A percentile compares a stretch with the other conserved stretches of the same genome.
These are phyloP conservation scores for Lotus japonicus DNA, from an alignment of 306 rosid genomes.

Conservation along the genomic window DNA sequence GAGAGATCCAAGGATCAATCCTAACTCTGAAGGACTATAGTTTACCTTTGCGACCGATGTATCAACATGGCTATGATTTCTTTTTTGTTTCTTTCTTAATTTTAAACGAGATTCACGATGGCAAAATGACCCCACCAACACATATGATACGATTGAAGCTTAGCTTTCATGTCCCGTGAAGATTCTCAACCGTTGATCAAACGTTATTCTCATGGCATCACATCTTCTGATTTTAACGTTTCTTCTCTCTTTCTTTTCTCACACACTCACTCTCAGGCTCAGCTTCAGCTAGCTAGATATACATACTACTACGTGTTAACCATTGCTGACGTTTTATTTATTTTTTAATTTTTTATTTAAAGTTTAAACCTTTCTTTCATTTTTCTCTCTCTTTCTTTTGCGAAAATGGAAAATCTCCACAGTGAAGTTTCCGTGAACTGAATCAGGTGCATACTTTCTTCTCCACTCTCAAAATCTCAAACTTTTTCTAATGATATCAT, in stretches of 20 bases:
- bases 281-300: background rate
- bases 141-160: background rate
- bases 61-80: too few species aligned
- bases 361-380: background rate
- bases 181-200: background rate
- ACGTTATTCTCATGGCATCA: background rate
- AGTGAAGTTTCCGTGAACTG: constrained; percentile 18
- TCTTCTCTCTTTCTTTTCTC: constrained; percentile 11
- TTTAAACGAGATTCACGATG: too few species aligned
- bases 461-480: background rate
- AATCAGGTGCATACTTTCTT: constrained; percentile 26
- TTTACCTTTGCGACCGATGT: too few species aligned
- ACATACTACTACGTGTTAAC: constrained; percentile 14
- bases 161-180: background rate
- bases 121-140: background rate
- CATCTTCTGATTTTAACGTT: constrained; percentile 26
- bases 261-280: too few species aligned
- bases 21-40: too few species aligned
- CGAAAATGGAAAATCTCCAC: constrained; percentile 24
- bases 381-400: background rate
- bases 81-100: too few species aligned
- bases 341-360: background rate
- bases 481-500: background rate
- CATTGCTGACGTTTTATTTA: constrained; percentile 23
- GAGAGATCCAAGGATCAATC: too few species aligned